Evolutionary conservation across 2,329 filamentous ascomycete genomes (phyloP), one percentile per base, ranked within the genome.

Genomic region (Pseudocercospora pini-densiflorae): DNA sequence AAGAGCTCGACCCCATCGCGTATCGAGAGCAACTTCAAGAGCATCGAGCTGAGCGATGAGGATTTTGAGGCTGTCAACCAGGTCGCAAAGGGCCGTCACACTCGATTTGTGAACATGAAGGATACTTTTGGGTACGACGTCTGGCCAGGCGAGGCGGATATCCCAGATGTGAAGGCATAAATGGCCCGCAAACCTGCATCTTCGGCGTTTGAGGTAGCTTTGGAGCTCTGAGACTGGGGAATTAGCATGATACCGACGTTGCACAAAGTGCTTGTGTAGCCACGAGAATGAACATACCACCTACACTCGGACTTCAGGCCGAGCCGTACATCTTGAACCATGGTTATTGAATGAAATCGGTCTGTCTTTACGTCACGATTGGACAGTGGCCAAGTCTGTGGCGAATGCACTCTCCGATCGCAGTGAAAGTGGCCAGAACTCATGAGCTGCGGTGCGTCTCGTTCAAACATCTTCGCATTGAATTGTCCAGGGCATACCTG

Each of bases 71-170:
- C 84, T 14, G 83, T 91, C 62, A 85, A 90, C 79, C 78, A 82
- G 68, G 89, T 92, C 7, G 89, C 89, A 0, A 83, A 87, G 76
- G 87, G 88, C 40, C 84, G 90, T 60, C 88, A 91, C 78, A 87
- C 85, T 27, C 87, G 90, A 43, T 92, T 93, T 74, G 90, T 93
- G 66, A 92, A 93, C 81, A 92, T 92, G 90, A 92, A 91, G 84
- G 90, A 92, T 70, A 91, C 89, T 0, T 92, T 92, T 77, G 90
- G 90, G 6, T 91, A 90, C 76, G 84, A 92, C 72, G 86, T 66
- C 31, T 66, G 64, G 64, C 64, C 64, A n/a, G 64, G 59, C 29
- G 64, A 66, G 29, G 58, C 33, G 31, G 27, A 63, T 14, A 66
- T 66, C 12, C 60, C 64, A 19, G 64, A 66, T 40, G 61, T 66